Base-by-base conservation (phyloP, 805 yeast species). In the Saccharomycopsis javanensis region DNA sequence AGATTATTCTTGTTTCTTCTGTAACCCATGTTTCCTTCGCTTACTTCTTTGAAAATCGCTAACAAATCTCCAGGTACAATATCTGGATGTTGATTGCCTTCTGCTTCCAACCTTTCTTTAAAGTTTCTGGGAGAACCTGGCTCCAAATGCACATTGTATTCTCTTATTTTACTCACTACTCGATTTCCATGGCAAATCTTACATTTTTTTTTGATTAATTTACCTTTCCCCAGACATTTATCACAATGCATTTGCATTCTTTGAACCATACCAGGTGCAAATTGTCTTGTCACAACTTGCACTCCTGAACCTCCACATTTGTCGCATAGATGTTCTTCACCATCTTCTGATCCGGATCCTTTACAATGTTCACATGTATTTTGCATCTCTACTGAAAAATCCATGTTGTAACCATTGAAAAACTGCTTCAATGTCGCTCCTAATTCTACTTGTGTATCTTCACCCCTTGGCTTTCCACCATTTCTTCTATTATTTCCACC, bases 261-360 rank as follows among this genome's bases (percentile, higher is more conserved):
- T 70, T 94, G 98, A 60, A 88, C 73, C 89, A 94, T 88, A 6
- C 91, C 91, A 4, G 95, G 96, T 0, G 88, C 97, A 62, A 92
- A 71, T 68, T 91, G 96, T 59, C 85, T 75, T 53, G 81, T 77
- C 56, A 84, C 79, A 6, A 83, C 67, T 38, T 79, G 70, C 23
- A 84, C 75, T 28, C 99, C 99, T 27, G 72, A 71, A 4, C 99
- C 99, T 11, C 75, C 68, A 74, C 99, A 94, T 54, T 71, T 72
- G 0, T 69, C 62, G 75, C 99, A 94, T 34, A 68, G 70, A 55
- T 82, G 84, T 8, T 75, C 75, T 64, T 82, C 69, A 11, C 92
- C 90, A 69, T 91, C 97, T 51, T 81, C 79, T 1, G 94, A 82
- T 1, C 99, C 99, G 4, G 86, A 75, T 11, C 97, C 99, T 4